Evolutionary conservation across 2,329 filamentous ascomycete genomes (phyloP), one percentile per base, ranked within the genome.

Genomic region (Berkeleyomyces rouxiae): DNA sequence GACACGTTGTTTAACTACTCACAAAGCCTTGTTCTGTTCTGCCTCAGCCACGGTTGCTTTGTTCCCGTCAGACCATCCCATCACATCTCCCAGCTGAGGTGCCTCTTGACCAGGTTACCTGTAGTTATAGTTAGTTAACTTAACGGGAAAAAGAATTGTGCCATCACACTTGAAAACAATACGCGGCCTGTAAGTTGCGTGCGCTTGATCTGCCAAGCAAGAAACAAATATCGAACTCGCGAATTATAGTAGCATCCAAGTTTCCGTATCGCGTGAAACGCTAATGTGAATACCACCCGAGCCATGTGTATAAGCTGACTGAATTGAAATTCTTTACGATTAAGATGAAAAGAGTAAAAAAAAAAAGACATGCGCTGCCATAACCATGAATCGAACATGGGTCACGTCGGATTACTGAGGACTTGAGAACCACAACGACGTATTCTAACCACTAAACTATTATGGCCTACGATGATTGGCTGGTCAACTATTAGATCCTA

Each of bases 341-440:
- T 67, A 70, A 69, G 68, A 69, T 67, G 66, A 65, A 66, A 67
- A 67, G 66, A 67, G 64, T 62, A 65, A 66, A 65, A 58, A 39
- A 61, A 65, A 65, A 61, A 62, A 23, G 23, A 23, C 2, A 2
- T 23, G 23, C 4, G 44, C 11, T 53, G 49, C 49, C 61, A 60
- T 63, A 63, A 63, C 61, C 61, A 63, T 63, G 61, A 63, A 63
- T 63, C 61, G 61, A 63, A 63, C 44, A 63, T 63, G 55, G 61
- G 57, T 63, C 55, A 63, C 67, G 39, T 57, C 49, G 51, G 61
- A 44, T 46, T 49, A 57, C 46, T 44, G 23, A 39, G 51, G 13
- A 7, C 23, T 11, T 44, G n/a, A 37, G 42, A 58, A 43, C 51
- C 61, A 62, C 61, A 62, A 62, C 61, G 51, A 57, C 49, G 44